These are phyloP conservation scores for Capniomyces stellatus DNA, from an alignment of 371 early-diverging fungal species.

Conservation along the genomic window DNA sequence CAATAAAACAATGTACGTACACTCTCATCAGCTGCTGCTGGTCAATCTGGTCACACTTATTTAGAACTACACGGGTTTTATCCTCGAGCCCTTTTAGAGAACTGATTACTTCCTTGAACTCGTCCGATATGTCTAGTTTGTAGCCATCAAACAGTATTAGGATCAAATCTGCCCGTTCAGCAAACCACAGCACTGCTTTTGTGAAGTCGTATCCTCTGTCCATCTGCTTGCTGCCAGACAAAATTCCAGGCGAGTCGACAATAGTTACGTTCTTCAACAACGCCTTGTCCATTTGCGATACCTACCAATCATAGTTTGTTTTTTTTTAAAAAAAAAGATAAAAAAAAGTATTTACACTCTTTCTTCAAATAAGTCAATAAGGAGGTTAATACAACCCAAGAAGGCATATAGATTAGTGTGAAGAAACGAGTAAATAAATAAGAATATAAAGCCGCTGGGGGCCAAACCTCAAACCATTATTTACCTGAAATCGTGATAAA, in stretches of 20 bases:
- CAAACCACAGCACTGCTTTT: conserved; percentile 71
- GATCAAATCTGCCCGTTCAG: conserved; percentile 70
- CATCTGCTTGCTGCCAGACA: conserved; percentile 69
- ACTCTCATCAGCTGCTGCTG: conserved; percentile 80
- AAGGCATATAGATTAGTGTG: too few species aligned
- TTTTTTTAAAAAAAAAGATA: too few species aligned
- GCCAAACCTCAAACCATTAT: background rate
- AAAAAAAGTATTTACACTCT: background rate
- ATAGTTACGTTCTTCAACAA: conserved; percentile 61
- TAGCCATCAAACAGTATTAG: conserved; percentile 71
- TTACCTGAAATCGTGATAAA: conserved; percentile 60
- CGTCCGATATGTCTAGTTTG: conserved; percentile 79
- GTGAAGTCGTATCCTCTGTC: conserved; percentile 68
- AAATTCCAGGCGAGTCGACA: conserved; percentile 75
- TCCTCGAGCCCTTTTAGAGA: conserved; percentile 66
- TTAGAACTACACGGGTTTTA: conserved; percentile 65
- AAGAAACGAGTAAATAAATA: background rate
- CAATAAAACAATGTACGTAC: conserved; percentile 25
- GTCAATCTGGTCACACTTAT: conserved; percentile 72
- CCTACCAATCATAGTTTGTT: too few species aligned
- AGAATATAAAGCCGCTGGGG: background rate
- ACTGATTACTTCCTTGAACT: conserved; percentile 67
- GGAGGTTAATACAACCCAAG: background rate
- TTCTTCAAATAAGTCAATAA: too few species aligned
- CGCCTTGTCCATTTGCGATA: conserved; percentile 52